phyloP scores from a whole-genome alignment of 768 basidiomycete species.

The Trametes meyenii region DNA sequence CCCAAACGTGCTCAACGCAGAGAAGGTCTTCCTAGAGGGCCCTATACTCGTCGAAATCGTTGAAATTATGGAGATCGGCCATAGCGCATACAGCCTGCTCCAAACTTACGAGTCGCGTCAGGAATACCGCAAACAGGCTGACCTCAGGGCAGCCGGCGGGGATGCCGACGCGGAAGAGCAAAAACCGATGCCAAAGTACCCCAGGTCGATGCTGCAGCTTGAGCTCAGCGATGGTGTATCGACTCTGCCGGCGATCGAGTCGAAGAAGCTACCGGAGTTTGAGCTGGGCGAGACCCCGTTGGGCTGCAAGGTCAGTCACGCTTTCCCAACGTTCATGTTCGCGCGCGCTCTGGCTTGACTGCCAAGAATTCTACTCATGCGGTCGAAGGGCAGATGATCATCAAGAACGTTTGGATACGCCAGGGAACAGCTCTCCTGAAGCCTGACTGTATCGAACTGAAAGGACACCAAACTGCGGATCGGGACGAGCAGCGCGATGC shows the following conservation, averaged over 20 bases:
- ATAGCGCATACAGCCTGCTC: slow-evolving; percentile 79
- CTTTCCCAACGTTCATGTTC: not conserved
- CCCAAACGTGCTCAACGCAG: slow-evolving; percentile 39
- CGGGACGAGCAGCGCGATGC: slow-evolving; percentile 58
- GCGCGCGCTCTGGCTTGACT: not conserved
- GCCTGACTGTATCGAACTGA: slow-evolving; percentile 60
- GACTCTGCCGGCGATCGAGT: slow-evolving; percentile 77
- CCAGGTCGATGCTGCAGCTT: slow-evolving; percentile 76
- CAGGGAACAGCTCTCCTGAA: slow-evolving; percentile 79
- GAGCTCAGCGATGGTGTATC: slow-evolving; percentile 78
- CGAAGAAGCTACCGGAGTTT: slow-evolving; percentile 62
- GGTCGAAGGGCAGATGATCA: slow-evolving; percentile 51
- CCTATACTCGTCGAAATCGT: slow-evolving; percentile 77
- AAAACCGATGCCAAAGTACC: slow-evolving; percentile 80
- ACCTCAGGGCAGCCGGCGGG: slow-evolving; percentile 49
- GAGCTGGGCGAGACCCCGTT: slow-evolving; percentile 75
- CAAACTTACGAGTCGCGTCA: slow-evolving; percentile 67
- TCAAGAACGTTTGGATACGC: slow-evolving; percentile 69
- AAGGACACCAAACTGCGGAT: slow-evolving; percentile 67
- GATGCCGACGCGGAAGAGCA: slow-evolving; percentile 59
- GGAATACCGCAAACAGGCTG: slow-evolving; percentile 55
- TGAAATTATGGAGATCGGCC: slow-evolving; percentile 80
- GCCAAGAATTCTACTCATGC: not conserved
- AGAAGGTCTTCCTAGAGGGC: slow-evolving; percentile 42
- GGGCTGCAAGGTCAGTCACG: slow-evolving; percentile 73